Evolutionary conservation across 139 green algal species (phyloP), one percentile per base, ranked within the genome.

Genomic region (Microglena sp.): DNA sequence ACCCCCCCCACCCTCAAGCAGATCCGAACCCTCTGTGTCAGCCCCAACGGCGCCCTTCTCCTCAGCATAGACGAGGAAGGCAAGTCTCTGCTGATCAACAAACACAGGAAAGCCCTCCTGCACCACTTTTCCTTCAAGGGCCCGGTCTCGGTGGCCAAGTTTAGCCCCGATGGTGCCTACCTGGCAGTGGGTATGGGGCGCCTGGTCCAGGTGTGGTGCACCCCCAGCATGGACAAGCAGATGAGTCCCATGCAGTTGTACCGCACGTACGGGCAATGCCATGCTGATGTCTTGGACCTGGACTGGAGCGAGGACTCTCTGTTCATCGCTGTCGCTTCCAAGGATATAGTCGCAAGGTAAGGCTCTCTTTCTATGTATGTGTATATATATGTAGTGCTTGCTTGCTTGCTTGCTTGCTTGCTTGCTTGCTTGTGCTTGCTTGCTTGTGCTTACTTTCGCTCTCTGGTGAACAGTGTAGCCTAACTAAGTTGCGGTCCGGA

Each of bases 71-170:
- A 97, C 57, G 73, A 85, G 35, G 77, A 92, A 0, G 92, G 92
- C 7, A 74, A 83, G 0, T 77, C 81, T 22, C 64, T 96, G 55
- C 73, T 97, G 27, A 80, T 95, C 30, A 92, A 92, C 64, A 67
- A 63, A 57, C 4, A 61, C 21, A 78, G 82, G 0, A 64, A 81
- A 18, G 82, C 86, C 15, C 75, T 98, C 64, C 82, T 99, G 59
- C 90, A 97, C 77, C 87, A 91, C 69, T 88, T 97, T 67, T 88
- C 74, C 55, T 97, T 99, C 80, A 95, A 95, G 64, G 76, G 45
- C 1, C 64, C 80, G 1, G 89, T 97, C 7, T 45, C 74, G 0
- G 83, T 77, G 5, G 86, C 89, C 18, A 73, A 77, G 5, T 99
- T 97, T 80, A 92, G 79, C 68, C 92, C 94, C 0, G 83, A 94